Evolutionary conservation across 2,329 filamentous ascomycete genomes (phyloP).

Genomic region (Zasmidium angulare): DNA sequence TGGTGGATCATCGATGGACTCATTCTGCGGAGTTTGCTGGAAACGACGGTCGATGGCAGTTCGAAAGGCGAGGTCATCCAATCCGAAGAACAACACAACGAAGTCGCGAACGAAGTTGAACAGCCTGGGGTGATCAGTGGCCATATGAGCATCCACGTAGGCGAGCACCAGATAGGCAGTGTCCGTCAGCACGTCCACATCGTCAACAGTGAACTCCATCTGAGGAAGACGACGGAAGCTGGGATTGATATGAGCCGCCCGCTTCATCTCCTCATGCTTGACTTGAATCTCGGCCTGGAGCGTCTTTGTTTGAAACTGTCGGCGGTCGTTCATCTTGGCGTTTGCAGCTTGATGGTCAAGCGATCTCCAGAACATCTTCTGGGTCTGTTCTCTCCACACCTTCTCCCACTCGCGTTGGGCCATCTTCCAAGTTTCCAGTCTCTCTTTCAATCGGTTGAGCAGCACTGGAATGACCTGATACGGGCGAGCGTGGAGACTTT

Average conservation of each 20-base stretch:
- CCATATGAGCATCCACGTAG: conserved; percentile 43
- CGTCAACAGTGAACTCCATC: conserved; percentile 70
- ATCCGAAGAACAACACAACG: conserved; percentile 51
- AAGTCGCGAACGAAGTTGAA: conserved; percentile 52
- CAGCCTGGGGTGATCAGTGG: conserved; percentile 46
- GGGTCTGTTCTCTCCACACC: conserved; percentile 94
- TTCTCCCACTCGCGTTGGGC: conserved; percentile 98
- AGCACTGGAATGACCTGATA: conserved; percentile 87
- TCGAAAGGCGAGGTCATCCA: conserved; percentile 57
- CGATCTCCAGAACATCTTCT: conserved; percentile 92
- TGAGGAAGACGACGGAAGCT: conserved; percentile 50
- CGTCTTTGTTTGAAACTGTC: conserved; percentile 84
- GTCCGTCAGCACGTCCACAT: conserved; percentile 54
- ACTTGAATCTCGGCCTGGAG: conserved; percentile 88
- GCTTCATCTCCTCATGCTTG: conserved; percentile 86
- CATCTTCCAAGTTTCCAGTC: conserved; percentile 96
- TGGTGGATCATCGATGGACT: conserved; percentile 69
- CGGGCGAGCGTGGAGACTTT: conserved; percentile 80
- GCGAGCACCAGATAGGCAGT: conserved; percentile 47
- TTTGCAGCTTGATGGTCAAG: conserved; percentile 95
- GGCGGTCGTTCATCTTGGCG: conserved; percentile 81
- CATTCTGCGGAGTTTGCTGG: conserved; percentile 57
- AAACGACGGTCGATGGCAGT: conserved; percentile 59
- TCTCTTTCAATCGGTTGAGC: conserved; percentile 85
- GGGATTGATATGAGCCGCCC: conserved; percentile 46